Percentiles rank a stretch among this genome's conserved stretches.
Conservation (phyloP, 768 basidiomycete genomes). For the Lyophyllum atratum region DNA sequence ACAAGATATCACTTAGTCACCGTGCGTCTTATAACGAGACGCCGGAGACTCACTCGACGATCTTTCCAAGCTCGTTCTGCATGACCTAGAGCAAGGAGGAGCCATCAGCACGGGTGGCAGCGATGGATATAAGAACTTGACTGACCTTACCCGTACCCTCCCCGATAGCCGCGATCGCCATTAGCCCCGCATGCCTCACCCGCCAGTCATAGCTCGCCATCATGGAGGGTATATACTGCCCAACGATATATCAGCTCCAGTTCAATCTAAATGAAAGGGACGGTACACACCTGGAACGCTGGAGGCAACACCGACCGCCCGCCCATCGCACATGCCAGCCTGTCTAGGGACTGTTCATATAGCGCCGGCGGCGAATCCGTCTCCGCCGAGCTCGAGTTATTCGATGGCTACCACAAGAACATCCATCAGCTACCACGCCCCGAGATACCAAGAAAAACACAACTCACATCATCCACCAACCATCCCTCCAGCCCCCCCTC, state of each 20-base stretch:
- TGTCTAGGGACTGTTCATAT: constrained; percentile 83
- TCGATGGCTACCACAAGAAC: constrained; percentile 50
- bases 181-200: constrained; percentile 79
- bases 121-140: not conserved
- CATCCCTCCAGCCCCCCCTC: constrained; percentile 51
- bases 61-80: constrained; percentile 79
- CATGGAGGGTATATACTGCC: constrained; percentile 76
- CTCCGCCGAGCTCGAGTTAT: constrained; percentile 57
- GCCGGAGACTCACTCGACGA: constrained; percentile 59
- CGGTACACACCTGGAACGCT: constrained; percentile 58
- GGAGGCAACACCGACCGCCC: constrained; percentile 75
- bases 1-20: too few species aligned
- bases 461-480: constrained; percentile 75
- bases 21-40: not conserved
- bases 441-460: not conserved
- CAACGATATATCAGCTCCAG: not conserved
- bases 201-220: constrained; percentile 83
- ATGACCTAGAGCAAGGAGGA: constrained; percentile 50
- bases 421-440: constrained; percentile 1
- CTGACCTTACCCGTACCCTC: constrained; percentile 78
- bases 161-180: constrained; percentile 84
- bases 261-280: not conserved
- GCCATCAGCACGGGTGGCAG: not conserved
- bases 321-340: constrained; percentile 78
- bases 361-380: constrained; percentile 68